Evolutionary conservation across 2,329 filamentous ascomycete species (phyloP).

Genomic region (Aspergillus quadrilineatus): DNA sequence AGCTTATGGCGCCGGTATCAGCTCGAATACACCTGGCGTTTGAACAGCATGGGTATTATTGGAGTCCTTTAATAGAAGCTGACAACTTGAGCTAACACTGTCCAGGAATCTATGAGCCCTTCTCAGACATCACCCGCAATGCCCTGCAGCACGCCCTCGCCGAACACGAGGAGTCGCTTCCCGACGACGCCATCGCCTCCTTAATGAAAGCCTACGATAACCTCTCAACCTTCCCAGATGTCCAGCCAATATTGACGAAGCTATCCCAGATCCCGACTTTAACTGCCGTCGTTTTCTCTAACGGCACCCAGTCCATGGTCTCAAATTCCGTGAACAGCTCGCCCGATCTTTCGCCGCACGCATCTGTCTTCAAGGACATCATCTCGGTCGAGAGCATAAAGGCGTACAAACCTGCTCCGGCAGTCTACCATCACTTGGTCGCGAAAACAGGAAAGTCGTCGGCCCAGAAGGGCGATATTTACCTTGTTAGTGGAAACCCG

Average conservation of each 20-base stretch:
- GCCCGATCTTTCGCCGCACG: slow-evolving; percentile 53
- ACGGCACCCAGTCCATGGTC: slow-evolving; percentile 66
- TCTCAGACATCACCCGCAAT: slow-evolving; percentile 61
- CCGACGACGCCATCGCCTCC: slow-evolving; percentile 43
- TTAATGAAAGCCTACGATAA: slow-evolving; percentile 66
- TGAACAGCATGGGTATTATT: slow-evolving; percentile 66
- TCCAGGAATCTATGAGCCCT: slow-evolving; percentile 61
- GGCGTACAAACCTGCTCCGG: slow-evolving; percentile 65
- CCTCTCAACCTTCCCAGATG: slow-evolving; percentile 65
- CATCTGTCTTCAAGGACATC: slow-evolving; percentile 53
- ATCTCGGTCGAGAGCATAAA: slow-evolving; percentile 61
- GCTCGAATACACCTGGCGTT: slow-evolving; percentile 74
- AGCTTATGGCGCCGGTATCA: slow-evolving; percentile 67
- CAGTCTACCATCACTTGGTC: slow-evolving; percentile 61
- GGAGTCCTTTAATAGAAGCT: neutral
- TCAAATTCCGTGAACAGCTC: slow-evolving; percentile 59
- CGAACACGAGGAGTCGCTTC: slow-evolving; percentile 54
- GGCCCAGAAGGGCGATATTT: slow-evolving; percentile 53
- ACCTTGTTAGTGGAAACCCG: slow-evolving; percentile 70
- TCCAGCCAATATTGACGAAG: slow-evolving; percentile 52
- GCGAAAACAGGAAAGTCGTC: slow-evolving; percentile 49
- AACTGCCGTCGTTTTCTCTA: slow-evolving; percentile 66
- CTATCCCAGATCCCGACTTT: slow-evolving; percentile 47
- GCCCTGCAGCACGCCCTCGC: slow-evolving; percentile 64
- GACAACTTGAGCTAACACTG: neutral